Base-by-base conservation (phyloP, 2,329 filamentous ascomycete species). In the Curvularia lunata region DNA sequence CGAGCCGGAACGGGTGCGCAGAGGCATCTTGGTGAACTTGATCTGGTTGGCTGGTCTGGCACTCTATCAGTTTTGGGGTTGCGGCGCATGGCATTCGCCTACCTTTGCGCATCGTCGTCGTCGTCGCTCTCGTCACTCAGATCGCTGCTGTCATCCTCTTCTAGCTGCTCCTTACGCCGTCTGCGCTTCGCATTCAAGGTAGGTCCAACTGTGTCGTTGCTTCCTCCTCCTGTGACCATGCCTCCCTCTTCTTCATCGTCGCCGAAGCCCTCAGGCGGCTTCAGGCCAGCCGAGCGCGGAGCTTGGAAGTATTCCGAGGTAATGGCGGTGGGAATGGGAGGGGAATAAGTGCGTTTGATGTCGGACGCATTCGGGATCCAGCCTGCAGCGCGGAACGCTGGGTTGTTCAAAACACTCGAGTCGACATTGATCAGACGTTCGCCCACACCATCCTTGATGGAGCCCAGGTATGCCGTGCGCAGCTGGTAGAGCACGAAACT, bases 21-120 rank as follows among this genome's bases (percentile, higher is more conserved):
- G 85, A 1, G 95, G 94, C 91, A 97, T 94, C 78, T 98, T 98
- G 48, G 90, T 88, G 77, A 99, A 99, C 72, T 94, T 93, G 75
- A 98, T 97, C 75, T 96, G 91, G 73, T 96, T 91, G 2, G 90
- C 89, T 43, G 91, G 89, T 52, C 90, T 72, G 58, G 57, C 12
- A 38, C 30, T n/a, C 32, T n/a, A 42, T 61, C 32, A 63, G 54
- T 45, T 43, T 34, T 38, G 21, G 47, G 34, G 5, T 16, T 18
- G 25, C 19, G 27, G 27, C n/a, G 37, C 25, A 10, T 28, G 27
- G 28, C n/a, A n/a, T 43, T 30, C 21, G 37, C n/a, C 49, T 43
- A 71, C 69, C 73, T 70, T 50, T 77, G 76, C 55, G 66, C 69
- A 23, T 91, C 89, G 1, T 85, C 82, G 51, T 92, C 90, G 23